Base-by-base conservation (phyloP, 495 filamentous ascomycete genomes). In the Trichoderma reesei region DNA sequence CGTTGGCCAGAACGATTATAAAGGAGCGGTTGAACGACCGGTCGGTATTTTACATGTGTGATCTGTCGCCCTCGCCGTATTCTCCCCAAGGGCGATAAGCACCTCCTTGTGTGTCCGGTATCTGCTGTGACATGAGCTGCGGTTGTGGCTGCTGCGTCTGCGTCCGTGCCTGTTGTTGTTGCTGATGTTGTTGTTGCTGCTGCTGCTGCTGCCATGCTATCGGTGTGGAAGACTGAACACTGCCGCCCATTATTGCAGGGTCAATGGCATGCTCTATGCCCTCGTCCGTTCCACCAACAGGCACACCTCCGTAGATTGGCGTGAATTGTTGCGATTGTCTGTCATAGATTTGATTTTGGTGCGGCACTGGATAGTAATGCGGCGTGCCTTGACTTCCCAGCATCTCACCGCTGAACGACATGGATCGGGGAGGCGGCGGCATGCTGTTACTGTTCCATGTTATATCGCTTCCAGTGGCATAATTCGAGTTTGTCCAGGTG, bases 331-430 rank as follows among this genome's bases (percentile, higher is more conserved):
- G 51, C 6, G 72, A 69, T 37, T 74, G 74, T 38, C 76, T 73
- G 18, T 77, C 75, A 59, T 76, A 78, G 5, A 61, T 66, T 37
- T 66, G 71, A 44, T 63, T 67, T 59, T 70, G 67, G 37, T 73
- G 71, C 39, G 70, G 69, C 33, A 74, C 70, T 9, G 74, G 68
- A 13, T 72, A 69, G 60, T 75, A 75, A 34, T 69, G 72, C 42
- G 69, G 68, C 14, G 42, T 46, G 10, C 42, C 48, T 31, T 72
- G 73, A 56, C 67, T 69, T 3, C 63, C 62, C 63, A 75, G 68
- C 39, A 70, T 68, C 20, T 79, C 77, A 48, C 71, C 71, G 54
- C 76, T 73, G 56, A 75, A 80, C 2, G 79, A 79, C 68, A 80
- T 68, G 2, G 79, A 80, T 38, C 79, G 72, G 31, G 73, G 65